These are phyloP conservation scores for Spongospora subterranea DNA, from an alignment of 208 protist genomes.

Conservation along the genomic window DNA sequence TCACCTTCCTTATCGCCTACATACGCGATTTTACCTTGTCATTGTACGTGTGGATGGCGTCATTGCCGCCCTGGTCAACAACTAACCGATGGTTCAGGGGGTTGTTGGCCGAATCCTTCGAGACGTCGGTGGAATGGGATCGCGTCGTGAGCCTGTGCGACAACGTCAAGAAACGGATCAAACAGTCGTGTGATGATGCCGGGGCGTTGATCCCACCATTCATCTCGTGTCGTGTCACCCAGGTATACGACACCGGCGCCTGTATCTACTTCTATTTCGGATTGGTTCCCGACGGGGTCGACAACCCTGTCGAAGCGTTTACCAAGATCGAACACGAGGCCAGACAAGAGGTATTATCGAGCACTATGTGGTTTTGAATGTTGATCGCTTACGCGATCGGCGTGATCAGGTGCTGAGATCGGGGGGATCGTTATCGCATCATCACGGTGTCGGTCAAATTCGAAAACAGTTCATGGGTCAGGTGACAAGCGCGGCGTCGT, in stretches of 20 bases:
- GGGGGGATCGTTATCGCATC: conserved; percentile 46
- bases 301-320: background rate
- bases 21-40: conserved; percentile 62
- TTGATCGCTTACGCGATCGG: background rate
- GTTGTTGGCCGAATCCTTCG: conserved; percentile 31
- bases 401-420: background rate
- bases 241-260: conserved; percentile 73
- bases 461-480: background rate
- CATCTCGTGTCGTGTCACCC: conserved; percentile 66
- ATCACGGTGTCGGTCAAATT: conserved; percentile 35
- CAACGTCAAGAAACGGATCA: background rate
- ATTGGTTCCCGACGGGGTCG: conserved; percentile 55
- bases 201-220: background rate
- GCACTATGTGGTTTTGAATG: background rate
- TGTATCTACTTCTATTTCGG: conserved; percentile 78
- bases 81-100: background rate
- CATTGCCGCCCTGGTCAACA: background rate
- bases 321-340: conserved; percentile 29
- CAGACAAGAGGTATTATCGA: background rate
- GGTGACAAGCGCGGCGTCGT: background rate
- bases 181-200: background rate
- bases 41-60: background rate
- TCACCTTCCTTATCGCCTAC: conserved; percentile 76
- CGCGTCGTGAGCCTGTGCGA: background rate
- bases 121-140: background rate